Percentiles rank a stretch among this genome's conserved stretches.
Conservation (phyloP, 306 rosid species). For the Cucumis hystrix region DNA sequence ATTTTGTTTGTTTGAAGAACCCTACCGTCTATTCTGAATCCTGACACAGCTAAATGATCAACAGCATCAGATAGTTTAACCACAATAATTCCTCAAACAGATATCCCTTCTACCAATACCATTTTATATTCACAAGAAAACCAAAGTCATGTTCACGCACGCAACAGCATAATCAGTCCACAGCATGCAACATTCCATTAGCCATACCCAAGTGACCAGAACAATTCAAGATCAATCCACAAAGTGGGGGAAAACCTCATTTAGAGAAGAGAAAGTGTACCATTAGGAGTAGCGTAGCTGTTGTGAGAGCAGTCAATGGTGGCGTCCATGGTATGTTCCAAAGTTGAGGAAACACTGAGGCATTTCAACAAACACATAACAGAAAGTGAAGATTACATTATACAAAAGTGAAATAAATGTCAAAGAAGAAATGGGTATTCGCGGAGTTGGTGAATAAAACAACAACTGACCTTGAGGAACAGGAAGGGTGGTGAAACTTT, state of each 20-base stretch:
- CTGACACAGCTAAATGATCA: background rate
- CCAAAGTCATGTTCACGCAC: background rate
- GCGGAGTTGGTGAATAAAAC: background rate
- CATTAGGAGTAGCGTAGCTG: conserved; percentile 2
- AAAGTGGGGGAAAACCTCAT: background rate
- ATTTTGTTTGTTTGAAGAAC: background rate
- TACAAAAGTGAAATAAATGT: background rate
- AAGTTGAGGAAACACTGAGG: conserved; percentile 12
- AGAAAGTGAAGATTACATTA: background rate
- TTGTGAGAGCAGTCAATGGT: conserved; percentile 12
- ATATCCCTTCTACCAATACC: background rate
- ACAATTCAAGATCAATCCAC: background rate
- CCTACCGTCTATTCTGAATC: background rate
- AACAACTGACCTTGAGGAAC: background rate
- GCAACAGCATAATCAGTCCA: background rate
- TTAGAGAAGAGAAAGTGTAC: conserved; percentile 7
- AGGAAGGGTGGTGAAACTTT: background rate
- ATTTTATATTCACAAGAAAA: background rate
- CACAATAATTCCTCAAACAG: background rate
- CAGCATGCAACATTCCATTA: background rate
- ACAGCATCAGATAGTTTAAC: background rate
- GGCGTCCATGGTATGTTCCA: conserved; percentile 23
- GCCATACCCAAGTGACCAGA: background rate
- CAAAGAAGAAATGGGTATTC: background rate
- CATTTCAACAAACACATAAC: background rate